Conservation (phyloP, 495 filamentous ascomycete genomes). For the Tuber indicum region DNA sequence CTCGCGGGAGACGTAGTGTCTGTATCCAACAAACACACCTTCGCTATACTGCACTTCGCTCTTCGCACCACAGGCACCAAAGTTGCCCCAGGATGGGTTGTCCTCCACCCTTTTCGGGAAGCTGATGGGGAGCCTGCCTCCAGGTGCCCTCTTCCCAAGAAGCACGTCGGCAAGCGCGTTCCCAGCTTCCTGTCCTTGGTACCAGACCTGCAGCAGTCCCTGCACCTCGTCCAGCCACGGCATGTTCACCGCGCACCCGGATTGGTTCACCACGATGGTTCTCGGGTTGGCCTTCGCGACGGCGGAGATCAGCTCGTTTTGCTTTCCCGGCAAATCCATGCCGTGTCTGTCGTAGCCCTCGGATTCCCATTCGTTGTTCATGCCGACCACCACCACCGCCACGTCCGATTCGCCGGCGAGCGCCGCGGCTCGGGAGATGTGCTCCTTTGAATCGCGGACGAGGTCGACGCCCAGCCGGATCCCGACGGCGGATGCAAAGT, state of each 20-base stretch:
- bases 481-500: slow-evolving; percentile 16
- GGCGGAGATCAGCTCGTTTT: slow-evolving; percentile 63
- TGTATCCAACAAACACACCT: slow-evolving; percentile 59
- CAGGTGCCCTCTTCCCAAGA: slow-evolving; percentile 51
- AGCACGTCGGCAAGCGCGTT: slow-evolving; percentile 56
- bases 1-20: slow-evolving; percentile 54
- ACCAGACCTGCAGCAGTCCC: slow-evolving; percentile 66
- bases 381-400: slow-evolving; percentile 68
- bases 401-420: slow-evolving; percentile 50
- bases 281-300: slow-evolving; percentile 63
- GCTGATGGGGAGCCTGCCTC: slow-evolving; percentile 50
- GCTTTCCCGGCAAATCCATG: slow-evolving; percentile 71
- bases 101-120: slow-evolving; percentile 55
- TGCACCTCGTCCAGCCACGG: slow-evolving; percentile 64
- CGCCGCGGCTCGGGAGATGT: slow-evolving; percentile 14
- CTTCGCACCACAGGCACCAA: slow-evolving; percentile 51
- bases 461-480: slow-evolving; percentile 15
- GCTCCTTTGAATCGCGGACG: background rate
- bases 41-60: slow-evolving; percentile 55
- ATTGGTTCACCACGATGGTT: slow-evolving; percentile 72
- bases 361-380: slow-evolving; percentile 82
- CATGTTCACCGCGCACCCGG: slow-evolving; percentile 75
- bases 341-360: slow-evolving; percentile 72
- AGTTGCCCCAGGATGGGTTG: slow-evolving; percentile 58
- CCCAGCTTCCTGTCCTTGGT: slow-evolving; percentile 58